These are phyloP conservation scores for Mycena metata DNA, from an alignment of 768 basidiomycete genomes.

Conservation along the genomic window DNA sequence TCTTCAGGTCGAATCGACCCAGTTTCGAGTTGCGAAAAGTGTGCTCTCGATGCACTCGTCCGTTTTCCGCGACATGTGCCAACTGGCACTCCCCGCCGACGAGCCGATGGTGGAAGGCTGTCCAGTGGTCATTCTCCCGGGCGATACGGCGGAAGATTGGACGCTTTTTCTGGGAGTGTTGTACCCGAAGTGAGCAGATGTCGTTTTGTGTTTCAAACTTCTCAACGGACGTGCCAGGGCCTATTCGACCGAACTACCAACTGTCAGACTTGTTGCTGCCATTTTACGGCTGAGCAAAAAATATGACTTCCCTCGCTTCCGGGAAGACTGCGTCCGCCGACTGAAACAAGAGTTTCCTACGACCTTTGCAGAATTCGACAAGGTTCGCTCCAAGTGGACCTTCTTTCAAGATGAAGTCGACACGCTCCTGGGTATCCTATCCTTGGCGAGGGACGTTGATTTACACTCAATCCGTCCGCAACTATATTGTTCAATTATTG, in stretches of 20 bases:
- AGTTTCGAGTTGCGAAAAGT: slow-evolving; percentile 54
- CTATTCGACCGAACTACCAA: not conserved
- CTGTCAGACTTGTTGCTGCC: not conserved
- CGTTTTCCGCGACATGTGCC: slow-evolving; percentile 57
- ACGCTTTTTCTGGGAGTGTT: slow-evolving; percentile 51
- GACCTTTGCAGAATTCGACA: not conserved
- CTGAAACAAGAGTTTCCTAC: not conserved
- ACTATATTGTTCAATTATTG: too few species aligned
- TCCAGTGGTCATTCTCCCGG: slow-evolving; percentile 50
- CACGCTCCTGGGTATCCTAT: not conserved
- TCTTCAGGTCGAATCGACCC: slow-evolving; percentile 50
- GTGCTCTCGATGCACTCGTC: slow-evolving; percentile 50
- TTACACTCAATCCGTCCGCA: slow-evolving; percentile 15
- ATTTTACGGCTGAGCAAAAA: not conserved
- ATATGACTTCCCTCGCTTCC: slow-evolving; percentile 7
- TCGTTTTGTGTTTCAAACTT: not conserved
- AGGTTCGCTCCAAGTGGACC: too few species aligned
- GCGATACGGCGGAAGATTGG: slow-evolving; percentile 51
- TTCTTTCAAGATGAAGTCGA: not conserved
- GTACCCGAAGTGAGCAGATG: slow-evolving; percentile 21
- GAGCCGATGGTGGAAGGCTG: slow-evolving; percentile 48
- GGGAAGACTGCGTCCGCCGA: slow-evolving; percentile 23
- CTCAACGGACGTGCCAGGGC: not conserved
- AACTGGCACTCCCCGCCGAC: slow-evolving; percentile 50
- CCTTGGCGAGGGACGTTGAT: not conserved